Percentiles rank a stretch among this genome's conserved stretches.
Evolutionary conservation across 2,329 filamentous ascomycete genomes (phyloP).

Genomic region (Aspergillus floridensis): DNA sequence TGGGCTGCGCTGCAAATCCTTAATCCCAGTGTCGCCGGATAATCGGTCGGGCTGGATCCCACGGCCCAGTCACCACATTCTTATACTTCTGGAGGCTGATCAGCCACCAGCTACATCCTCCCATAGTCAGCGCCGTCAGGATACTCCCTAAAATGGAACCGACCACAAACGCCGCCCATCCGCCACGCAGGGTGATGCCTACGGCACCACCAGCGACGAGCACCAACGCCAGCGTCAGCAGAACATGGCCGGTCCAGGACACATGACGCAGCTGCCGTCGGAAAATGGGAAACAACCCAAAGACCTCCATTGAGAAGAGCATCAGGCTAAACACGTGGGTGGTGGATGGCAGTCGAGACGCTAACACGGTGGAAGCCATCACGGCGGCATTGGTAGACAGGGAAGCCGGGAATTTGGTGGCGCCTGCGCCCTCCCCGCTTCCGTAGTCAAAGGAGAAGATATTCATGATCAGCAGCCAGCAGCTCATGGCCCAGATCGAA

Average conservation of each 20-base stretch:
- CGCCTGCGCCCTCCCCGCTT: constrained; percentile 49
- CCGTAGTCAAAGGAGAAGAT: constrained; percentile 98
- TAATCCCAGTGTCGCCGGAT: constrained; percentile 45
- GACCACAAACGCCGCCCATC: constrained; percentile 56
- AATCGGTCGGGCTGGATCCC: constrained; percentile 85
- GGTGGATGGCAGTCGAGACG: constrained; percentile 81
- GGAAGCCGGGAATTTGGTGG: constrained; percentile 55
- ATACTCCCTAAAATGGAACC: constrained; percentile 76
- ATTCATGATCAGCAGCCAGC: constrained; percentile 89
- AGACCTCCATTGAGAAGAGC: constrained; percentile 95
- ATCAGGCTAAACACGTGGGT: constrained; percentile 94
- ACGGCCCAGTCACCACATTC: constrained; percentile 96
- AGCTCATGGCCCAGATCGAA: constrained; percentile 96
- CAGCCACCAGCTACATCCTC: constrained; percentile 95
- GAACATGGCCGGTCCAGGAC: constrained; percentile 76
- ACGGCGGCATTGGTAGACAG: constrained; percentile 93
- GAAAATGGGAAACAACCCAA: constrained; percentile 96
- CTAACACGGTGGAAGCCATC: constrained; percentile 93
- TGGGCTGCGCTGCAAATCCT: not conserved
- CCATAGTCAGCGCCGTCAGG: constrained; percentile 75
- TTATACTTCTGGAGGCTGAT: constrained; percentile 98
- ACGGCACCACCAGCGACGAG: constrained; percentile 77
- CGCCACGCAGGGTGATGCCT: constrained; percentile 58
- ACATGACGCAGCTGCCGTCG: constrained; percentile 80
- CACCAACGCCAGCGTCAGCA: constrained; percentile 72